phyloP scores from a whole-genome alignment of 495 filamentous ascomycete species.

The Glarea lozoyensis region DNA sequence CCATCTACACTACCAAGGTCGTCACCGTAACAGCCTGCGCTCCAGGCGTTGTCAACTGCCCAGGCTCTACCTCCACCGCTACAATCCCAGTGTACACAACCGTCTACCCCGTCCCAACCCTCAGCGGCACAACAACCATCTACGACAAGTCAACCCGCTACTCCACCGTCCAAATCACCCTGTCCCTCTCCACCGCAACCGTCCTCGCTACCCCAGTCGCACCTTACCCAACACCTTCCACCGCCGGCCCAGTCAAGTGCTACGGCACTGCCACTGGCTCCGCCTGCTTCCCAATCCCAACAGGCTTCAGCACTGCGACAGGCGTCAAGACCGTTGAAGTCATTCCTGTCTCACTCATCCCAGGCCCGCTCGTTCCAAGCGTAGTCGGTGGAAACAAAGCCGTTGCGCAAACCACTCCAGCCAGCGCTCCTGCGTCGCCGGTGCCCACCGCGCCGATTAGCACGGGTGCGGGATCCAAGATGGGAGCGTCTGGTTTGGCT shows the following conservation, averaged over 20 bases:
- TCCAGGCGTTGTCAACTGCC: conserved; percentile 46
- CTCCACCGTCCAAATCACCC: neutral
- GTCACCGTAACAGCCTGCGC: conserved; percentile 48
- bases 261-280: neutral
- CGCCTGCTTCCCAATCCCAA: neutral
- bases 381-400: neutral
- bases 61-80: conserved; percentile 14
- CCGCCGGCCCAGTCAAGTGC: neutral
- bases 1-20: conserved; percentile 46
- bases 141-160: neutral
- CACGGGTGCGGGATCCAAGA: too few relatives aligned
- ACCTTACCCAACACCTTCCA: neutral
- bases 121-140: neutral
- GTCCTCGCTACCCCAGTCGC: neutral
- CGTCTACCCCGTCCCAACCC: conserved; percentile 27
- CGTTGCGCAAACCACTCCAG: neutral
- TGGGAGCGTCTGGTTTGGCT: too few relatives aligned
- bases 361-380: neutral
- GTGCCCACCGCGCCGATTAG: too few relatives aligned
- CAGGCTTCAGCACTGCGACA: neutral
- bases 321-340: neutral
- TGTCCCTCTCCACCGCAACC: neutral
- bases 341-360: neutral
- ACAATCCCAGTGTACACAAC: conserved; percentile 27
- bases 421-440: too few relatives aligned